Evolutionary conservation across 106 monocot genomes (phyloP).

Genomic region (Hemerocallis citrina): DNA sequence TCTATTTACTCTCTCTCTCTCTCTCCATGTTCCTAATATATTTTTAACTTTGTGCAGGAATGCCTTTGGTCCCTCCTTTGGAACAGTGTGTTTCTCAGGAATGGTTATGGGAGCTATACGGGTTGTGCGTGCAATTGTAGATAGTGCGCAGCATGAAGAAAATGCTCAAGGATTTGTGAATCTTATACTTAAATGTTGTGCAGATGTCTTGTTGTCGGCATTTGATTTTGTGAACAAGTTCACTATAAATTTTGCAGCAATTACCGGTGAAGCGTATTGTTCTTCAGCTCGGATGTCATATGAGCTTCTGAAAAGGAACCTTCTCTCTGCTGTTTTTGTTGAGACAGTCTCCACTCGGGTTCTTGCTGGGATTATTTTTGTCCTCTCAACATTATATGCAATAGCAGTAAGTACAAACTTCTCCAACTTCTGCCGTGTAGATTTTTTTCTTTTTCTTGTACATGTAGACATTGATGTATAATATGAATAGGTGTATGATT

Average conservation of each 20-base stretch:
- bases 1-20: too few species aligned
- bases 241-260: constrained; percentile 92
- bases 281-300: constrained; percentile 85
- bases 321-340: constrained; percentile 90
- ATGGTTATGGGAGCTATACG: constrained; percentile 48
- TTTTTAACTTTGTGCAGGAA: constrained; percentile 40
- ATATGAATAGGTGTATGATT: neutral
- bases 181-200: constrained; percentile 60
- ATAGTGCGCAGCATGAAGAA: constrained; percentile 51
- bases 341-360: constrained; percentile 89
- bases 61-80: constrained; percentile 94
- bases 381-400: constrained; percentile 73
- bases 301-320: constrained; percentile 87
- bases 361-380: constrained; percentile 60
- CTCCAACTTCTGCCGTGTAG: neutral
- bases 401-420: constrained; percentile 46
- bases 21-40: neutral
- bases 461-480: neutral
- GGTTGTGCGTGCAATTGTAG: constrained; percentile 58
- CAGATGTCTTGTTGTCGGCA: constrained; percentile 46
- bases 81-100: constrained; percentile 89
- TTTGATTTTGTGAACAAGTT: constrained; percentile 93
- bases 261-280: constrained; percentile 89
- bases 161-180: constrained; percentile 43
- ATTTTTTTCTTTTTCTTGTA: neutral